Base-by-base conservation (phyloP, 2,329 filamentous ascomycete species). In the Talaromyces atroroseus region DNA sequence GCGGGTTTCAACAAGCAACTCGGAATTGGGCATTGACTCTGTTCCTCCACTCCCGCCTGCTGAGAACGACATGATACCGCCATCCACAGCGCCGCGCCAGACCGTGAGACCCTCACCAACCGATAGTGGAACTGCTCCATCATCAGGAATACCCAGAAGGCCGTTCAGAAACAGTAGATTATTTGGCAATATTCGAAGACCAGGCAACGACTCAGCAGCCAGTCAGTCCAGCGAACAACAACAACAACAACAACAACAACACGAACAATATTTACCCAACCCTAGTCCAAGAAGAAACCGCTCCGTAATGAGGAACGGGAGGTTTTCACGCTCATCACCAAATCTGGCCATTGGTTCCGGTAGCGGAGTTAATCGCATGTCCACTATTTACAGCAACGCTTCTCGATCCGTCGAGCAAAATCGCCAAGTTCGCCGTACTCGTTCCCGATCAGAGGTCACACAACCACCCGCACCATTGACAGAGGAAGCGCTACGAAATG, bases 391-490 rank as follows among this genome's bases (percentile, higher is more conserved):
- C 42, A 58, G 57, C 36, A 56, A 55, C 11, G 52, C 57, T 4
- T 58, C 57, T 23, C 47, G 57, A 18, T 49, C 54, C 42, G 20
- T 52, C 49, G 56, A 57, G 16, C 56, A 54, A 18, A 53, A 44
- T 1, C 46, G 56, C 21, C 44, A 36, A 18, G 42, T 60, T 38
- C 53, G 51, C 5, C 50, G 59, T 8, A 61, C 60, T 38, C 60
- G 63, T 0, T 61, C 62, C 10, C 60, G 62, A 32, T 65, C 64
- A 12, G 59, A 65, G 40, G 63, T 60, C 29, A 46, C 60, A 2
- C 62, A 60, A 3, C 58, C 61, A 8, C 51, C 53, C 1, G 48
- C 47, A 18, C 48, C 57, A 42, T 38, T 60, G 23, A 56, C 56
- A 5, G 52, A 58, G 42, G 47, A 58, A 38, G 56, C 56, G 34